These are phyloP conservation scores for Psilocybe subaeruginosa DNA, from an alignment of 768 basidiomycete species.

Conservation along the genomic window DNA sequence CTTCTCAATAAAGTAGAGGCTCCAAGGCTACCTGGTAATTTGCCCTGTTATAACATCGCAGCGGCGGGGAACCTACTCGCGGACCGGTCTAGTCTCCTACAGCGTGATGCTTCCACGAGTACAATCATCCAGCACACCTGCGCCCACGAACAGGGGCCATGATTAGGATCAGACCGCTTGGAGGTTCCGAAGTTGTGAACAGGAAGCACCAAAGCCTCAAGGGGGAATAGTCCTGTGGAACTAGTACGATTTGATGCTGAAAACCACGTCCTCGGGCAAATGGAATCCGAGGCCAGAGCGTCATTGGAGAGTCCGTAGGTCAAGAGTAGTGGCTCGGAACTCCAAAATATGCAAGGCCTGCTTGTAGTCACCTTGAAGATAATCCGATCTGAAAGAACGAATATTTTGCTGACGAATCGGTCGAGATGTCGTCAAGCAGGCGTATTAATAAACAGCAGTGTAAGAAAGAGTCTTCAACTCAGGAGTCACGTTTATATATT, in stretches of 20 bases:
- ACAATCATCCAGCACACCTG: neutral
- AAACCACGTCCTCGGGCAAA: neutral
- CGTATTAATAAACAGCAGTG: too few relatives aligned
- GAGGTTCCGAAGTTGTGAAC: neutral
- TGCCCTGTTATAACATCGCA: too few relatives aligned
- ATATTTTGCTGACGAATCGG: too few relatives aligned
- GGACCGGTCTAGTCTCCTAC: neutral
- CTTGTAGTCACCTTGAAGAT: too few relatives aligned
- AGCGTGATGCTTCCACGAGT: too few relatives aligned
- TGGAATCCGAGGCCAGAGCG: slow-evolving; percentile 8
- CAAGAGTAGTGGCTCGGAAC: neutral
- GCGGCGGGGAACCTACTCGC: neutral
- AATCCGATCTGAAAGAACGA: too few relatives aligned
- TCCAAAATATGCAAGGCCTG: neutral
- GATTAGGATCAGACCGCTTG: slow-evolving; percentile 1
- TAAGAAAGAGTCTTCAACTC: too few relatives aligned
- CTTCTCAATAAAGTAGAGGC: too few relatives aligned
- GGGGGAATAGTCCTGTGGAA: neutral
- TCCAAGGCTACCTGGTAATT: too few relatives aligned
- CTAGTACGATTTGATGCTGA: slow-evolving; percentile 7
- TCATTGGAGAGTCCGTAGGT: neutral
- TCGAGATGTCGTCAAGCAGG: too few relatives aligned
- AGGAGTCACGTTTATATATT: too few relatives aligned
- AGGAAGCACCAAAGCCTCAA: neutral
- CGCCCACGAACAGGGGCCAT: neutral